These are phyloP conservation scores for Gossypium ekmanianum DNA, from an alignment of 345 rosid genomes.

Conservation along the genomic window DNA sequence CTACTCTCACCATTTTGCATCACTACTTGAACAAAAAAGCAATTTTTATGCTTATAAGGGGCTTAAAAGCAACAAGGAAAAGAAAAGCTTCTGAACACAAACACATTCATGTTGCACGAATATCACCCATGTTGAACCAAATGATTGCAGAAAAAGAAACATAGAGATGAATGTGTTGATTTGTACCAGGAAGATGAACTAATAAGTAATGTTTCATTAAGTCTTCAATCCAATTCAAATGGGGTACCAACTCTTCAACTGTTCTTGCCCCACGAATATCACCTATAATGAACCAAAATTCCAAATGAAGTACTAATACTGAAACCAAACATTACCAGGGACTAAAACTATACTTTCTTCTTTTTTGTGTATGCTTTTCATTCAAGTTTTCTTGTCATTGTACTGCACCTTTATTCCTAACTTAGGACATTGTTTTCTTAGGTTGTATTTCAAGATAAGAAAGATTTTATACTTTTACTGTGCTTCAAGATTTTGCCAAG, in stretches of 20 bases:
- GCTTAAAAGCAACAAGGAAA: no score
- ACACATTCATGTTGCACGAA: no score
- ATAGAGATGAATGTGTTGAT: background rate
- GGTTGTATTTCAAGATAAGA: background rate
- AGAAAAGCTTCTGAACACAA: no score
- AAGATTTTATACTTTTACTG: conserved; percentile 3
- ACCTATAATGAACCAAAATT: background rate
- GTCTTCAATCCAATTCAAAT: background rate
- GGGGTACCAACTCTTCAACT: background rate
- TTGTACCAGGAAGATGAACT: conserved; percentile 1
- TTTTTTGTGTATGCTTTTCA: background rate
- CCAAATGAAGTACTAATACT: background rate
- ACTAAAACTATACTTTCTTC: background rate
- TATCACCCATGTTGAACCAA: background rate
- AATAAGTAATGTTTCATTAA: background rate
- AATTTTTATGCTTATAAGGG: no score
- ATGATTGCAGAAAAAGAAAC: background rate
- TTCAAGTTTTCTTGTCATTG: background rate
- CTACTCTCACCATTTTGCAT: no score
- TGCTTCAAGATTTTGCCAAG: background rate
- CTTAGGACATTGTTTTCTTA: background rate
- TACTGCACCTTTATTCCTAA: conserved; percentile 3
- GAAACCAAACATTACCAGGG: background rate
- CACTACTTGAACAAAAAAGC: no score
- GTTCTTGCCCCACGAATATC: background rate